Percentiles rank a stretch among this genome's conserved stretches.
These are phyloP conservation scores for Sclerotiophoma versabilis DNA, from an alignment of 2,329 filamentous ascomycete genomes.

Conservation along the genomic window DNA sequence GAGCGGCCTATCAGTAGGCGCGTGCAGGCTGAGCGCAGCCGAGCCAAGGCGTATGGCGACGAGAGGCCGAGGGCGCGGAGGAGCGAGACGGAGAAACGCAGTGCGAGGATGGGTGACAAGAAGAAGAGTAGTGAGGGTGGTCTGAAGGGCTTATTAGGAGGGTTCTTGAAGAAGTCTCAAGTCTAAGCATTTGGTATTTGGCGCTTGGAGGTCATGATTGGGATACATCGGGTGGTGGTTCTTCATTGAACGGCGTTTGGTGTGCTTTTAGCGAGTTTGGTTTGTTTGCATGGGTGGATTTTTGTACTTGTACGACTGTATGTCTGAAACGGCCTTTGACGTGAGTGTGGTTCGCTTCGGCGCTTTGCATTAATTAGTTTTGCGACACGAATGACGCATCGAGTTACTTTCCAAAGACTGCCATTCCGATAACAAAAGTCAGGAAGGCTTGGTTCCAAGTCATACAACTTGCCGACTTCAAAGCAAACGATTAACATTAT, in stretches of 20 bases:
- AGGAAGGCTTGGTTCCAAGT: neutral
- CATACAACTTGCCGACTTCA: neutral
- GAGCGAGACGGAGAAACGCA: slow-evolving; percentile 29
- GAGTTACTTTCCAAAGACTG: neutral
- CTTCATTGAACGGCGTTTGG: slow-evolving; percentile 6
- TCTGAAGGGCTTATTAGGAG: slow-evolving; percentile 42
- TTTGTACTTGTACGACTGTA: slow-evolving; percentile 20
- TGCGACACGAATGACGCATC: neutral
- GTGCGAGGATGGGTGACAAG: slow-evolving; percentile 27
- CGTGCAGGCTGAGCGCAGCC: slow-evolving; percentile 37
- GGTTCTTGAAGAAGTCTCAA: slow-evolving; percentile 36
- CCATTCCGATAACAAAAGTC: neutral
- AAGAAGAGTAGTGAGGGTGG: slow-evolving; percentile 42
- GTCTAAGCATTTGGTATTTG: neutral
- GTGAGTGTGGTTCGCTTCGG: neutral
- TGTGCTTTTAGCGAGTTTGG: neutral
- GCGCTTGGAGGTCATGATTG: slow-evolving; percentile 3
- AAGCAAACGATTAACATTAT: slow-evolving; percentile 10
- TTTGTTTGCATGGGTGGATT: slow-evolving; percentile 2
- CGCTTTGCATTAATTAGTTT: neutral
- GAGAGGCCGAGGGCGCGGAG: slow-evolving; percentile 32
- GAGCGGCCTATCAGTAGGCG: slow-evolving; percentile 39
- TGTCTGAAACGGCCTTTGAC: slow-evolving; percentile 7
- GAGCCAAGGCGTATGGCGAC: slow-evolving; percentile 34
- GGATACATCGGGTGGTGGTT: slow-evolving; percentile 9